These are phyloP conservation scores for Diplocarpon mali DNA, from an alignment of 2,329 filamentous ascomycete genomes.

Conservation along the genomic window DNA sequence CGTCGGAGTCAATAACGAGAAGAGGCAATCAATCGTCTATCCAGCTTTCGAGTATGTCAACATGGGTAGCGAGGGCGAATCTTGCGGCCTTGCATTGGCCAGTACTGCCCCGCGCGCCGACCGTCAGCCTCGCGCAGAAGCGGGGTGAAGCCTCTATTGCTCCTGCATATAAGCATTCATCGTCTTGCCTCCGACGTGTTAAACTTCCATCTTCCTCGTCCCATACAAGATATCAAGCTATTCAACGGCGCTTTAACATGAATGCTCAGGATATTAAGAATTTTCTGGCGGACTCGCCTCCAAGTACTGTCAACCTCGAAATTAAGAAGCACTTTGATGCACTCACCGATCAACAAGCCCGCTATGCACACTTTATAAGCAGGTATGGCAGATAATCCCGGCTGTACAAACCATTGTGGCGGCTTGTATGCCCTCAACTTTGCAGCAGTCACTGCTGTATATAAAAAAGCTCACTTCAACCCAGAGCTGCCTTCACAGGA, in stretches of 20 bases:
- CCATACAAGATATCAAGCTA: constrained; percentile 15
- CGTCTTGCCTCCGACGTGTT: constrained; percentile 8
- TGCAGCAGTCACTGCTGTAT: too few relatives aligned
- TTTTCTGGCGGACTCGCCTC: constrained; percentile 85
- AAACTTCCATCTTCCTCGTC: constrained; percentile 13
- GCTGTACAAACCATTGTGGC: background rate
- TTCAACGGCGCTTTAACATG: constrained; percentile 32
- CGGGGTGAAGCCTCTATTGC: background rate
- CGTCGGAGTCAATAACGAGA: background rate
- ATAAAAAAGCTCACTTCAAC: constrained; percentile 5
- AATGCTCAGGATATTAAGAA: constrained; percentile 53
- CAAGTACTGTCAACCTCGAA: constrained; percentile 74
- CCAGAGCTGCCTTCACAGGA: constrained; percentile 64
- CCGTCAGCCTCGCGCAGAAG: constrained; percentile 11
- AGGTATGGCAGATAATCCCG: constrained; percentile 40
- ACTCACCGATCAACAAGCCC: constrained; percentile 64
- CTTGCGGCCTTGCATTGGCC: background rate
- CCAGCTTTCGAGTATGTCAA: constrained; percentile 8
- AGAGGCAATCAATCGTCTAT: background rate
- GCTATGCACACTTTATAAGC: constrained; percentile 86
- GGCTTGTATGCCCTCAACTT: background rate
- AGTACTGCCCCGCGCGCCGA: constrained; percentile 2
- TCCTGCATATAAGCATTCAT: constrained; percentile 2
- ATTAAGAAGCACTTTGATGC: constrained; percentile 90
- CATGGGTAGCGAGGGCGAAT: constrained; percentile 3